Conservation (phyloP, 331 rosid genomes). For the Quercus lobata region DNA sequence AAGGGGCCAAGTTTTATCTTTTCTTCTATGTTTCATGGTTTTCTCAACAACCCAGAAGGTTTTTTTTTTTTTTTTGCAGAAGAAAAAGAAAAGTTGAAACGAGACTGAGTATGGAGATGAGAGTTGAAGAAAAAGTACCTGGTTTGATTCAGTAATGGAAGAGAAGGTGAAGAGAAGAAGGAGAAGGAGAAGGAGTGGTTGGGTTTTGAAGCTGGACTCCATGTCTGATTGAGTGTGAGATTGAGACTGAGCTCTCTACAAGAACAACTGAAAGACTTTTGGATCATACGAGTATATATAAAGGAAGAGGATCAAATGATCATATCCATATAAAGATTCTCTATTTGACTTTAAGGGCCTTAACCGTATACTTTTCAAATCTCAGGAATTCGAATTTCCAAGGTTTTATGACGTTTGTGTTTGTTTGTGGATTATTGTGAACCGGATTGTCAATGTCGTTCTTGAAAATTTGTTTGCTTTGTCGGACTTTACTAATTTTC, state of each 20-base stretch:
- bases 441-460: no score
- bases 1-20: not conserved
- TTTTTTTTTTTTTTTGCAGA: no score
- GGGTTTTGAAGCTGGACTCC: constrained; percentile 15
- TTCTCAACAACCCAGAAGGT: not conserved
- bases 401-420: no score
- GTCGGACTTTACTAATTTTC: no score
- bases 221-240: not conserved
- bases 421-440: no score
- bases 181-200: not conserved
- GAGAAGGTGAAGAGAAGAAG: constrained; percentile 7
- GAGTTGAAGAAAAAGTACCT: constrained; percentile 18
- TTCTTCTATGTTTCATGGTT: not conserved
- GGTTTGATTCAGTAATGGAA: constrained; percentile 22
- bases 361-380: no score
- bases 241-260: not conserved
- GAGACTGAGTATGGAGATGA: not conserved
- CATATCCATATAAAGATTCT: not conserved
- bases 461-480: no score
- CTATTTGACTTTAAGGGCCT: not conserved
- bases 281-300: not conserved
- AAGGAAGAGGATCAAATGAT: no score
- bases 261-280: not conserved
- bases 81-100: no score
- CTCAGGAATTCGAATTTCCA: no score